Base-by-base conservation (phyloP, 2,329 filamentous ascomycete species). In the Periconia sp. region DNA sequence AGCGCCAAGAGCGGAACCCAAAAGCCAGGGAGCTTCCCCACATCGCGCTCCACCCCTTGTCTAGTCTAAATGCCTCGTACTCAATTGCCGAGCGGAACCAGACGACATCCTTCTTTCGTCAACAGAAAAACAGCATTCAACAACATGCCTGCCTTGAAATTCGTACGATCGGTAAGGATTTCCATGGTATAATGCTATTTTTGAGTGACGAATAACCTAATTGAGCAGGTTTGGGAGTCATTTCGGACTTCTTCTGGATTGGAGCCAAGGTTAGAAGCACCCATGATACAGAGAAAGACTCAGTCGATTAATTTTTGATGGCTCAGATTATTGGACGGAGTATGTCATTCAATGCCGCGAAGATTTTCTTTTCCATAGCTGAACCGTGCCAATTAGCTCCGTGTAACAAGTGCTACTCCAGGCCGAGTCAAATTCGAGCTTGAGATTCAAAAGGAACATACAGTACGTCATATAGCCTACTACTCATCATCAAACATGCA, bases 231-330 rank as follows among this genome's bases (percentile, higher is more conserved):
- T 45, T 83, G 91, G 79, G 88, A 89, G 71, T 92, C 90, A 1
- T 97, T 97, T 74, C 85, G 90, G 77, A 83, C 84, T 61, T 89
- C 91, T 59, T 96, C 92, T 6, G 92, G 92, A 7, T 77, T 97
- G 18, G 93, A 97, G 74, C 91, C 91, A 71, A 89, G 90, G 92
- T 96, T 44, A 42, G 49, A 27, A 30, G 49, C 37, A 23, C 17
- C n/a, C 13, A 27, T 17, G n/a, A 19, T 18, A 6, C 1, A 37
- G 40, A n/a, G 18, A 9, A 41, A 6, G 10, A 41, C 17, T 37
- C 13, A 41, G n/a, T 7, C n/a, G 31, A 15, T 57, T 40, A 5
- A 45, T 2, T 23, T 10, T 19, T 3, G 3, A 10, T 33, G 14
- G 0, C 45, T 41, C 33, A 79, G 77, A 47, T 58, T 80, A 6